These are phyloP conservation scores for Phlegmacium glaucopus DNA, from an alignment of 768 basidiomycete species.

Conservation along the genomic window DNA sequence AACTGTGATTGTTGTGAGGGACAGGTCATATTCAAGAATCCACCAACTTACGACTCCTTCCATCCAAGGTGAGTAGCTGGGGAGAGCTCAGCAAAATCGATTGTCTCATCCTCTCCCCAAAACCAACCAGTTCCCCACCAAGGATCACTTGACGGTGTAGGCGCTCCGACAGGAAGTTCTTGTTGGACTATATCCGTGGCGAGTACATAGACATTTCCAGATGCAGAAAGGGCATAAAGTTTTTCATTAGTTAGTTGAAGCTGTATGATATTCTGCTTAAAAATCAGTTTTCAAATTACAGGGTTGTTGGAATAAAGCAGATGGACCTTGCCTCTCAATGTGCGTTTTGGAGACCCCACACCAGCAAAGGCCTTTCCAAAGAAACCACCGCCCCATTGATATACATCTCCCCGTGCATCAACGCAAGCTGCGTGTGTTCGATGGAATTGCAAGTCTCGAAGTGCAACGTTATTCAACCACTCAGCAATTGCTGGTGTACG, in stretches of 20 bases:
- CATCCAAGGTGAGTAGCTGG: slow-evolving; percentile 52
- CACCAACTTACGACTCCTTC: slow-evolving; percentile 58
- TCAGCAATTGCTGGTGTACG: slow-evolving; percentile 46
- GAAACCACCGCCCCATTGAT: slow-evolving; percentile 79
- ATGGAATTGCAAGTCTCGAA: slow-evolving; percentile 72
- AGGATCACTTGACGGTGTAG: slow-evolving; percentile 40
- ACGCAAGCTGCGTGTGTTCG: slow-evolving; percentile 69
- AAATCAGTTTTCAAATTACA: not conserved
- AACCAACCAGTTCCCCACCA: slow-evolving; percentile 67
- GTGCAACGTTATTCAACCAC: slow-evolving; percentile 66
- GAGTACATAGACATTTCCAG: slow-evolving; percentile 73
- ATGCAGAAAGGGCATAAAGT: slow-evolving; percentile 76
- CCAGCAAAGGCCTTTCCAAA: slow-evolving; percentile 31
- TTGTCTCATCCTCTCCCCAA: slow-evolving; percentile 46
- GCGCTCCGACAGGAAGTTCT: slow-evolving; percentile 30
- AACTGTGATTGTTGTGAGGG: slow-evolving; percentile 37
- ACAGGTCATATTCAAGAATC: not conserved
- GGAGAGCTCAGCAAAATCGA: slow-evolving; percentile 60
- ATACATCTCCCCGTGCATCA: slow-evolving; percentile 76
- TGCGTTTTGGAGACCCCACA: slow-evolving; percentile 40
- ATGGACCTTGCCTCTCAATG: slow-evolving; percentile 63
- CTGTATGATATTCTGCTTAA: slow-evolving; percentile 59
- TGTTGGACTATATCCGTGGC: slow-evolving; percentile 51
- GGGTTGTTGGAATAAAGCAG: not conserved
- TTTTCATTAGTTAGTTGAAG: slow-evolving; percentile 57